Evolutionary conservation across 139 green algal genomes (phyloP), one percentile per base, ranked within the genome.

Genomic region (Chlorella sp.): DNA sequence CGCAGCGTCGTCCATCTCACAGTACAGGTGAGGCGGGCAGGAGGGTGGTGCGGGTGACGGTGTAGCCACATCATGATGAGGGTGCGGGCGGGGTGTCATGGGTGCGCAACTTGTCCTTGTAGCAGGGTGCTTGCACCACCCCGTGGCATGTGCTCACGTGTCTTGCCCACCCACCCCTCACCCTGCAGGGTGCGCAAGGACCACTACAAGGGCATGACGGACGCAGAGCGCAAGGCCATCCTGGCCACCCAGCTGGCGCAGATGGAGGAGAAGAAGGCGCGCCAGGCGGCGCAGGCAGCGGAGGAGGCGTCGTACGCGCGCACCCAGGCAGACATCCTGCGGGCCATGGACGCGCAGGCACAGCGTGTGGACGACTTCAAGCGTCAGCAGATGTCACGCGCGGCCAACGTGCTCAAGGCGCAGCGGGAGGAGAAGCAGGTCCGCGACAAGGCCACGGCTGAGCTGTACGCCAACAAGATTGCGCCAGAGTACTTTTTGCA

Each of bases 401-500:
- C 67, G 24, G 67, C 67, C 3, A 49, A 72, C 4, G 67, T 86
- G 27, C 76, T 86, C 33, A 77, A 72, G 50, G 72, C 65, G 49
- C 83, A 88, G 72, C 67, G 75, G 66, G 69, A 71, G 24, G 85
- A 89, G 71, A 90, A 92, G 78, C 33, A 59, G 36, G 71, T 70
- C 1, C 77, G 82, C 10, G 85, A 90, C 62, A 75, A 74, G 35
- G 35, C 71, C 22, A 35, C 81, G 61, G 51, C 74, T 10, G 72
- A 75, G 23, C 49, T 89, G 49, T 88, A 89, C 67, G 59, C 51
- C 10, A 86, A 87, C 64, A 73, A 80, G 6, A 74, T 86, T 29
- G 70, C 79, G 2, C 63, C 74, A 14, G 77, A 82, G 30, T 92
- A 84, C 71, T 92, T 92, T 59, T 65, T 24, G 34, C 82, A 92